These are phyloP conservation scores for Leishmania mexicana DNA, from an alignment of 208 protist genomes.

Conservation along the genomic window DNA sequence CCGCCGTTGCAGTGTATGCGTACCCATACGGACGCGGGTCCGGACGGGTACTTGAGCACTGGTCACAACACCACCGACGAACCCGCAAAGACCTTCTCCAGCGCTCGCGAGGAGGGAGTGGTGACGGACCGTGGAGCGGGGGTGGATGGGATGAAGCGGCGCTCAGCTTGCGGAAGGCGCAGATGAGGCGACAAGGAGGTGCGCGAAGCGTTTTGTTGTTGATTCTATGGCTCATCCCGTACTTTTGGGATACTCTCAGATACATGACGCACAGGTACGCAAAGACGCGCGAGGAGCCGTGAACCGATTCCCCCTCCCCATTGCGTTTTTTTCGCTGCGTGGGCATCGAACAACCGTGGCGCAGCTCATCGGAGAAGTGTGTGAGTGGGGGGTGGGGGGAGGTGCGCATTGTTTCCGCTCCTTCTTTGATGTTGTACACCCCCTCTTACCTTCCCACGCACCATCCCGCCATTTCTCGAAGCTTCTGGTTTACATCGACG, in stretches of 20 bases:
- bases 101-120: background rate
- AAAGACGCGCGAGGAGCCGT: background rate
- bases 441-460: background rate
- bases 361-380: background rate
- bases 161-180: background rate
- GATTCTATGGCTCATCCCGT: background rate
- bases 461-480: background rate
- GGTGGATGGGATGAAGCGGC: background rate
- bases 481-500: background rate
- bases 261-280: slow-evolving; percentile 1
- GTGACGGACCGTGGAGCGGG: too few relatives aligned
- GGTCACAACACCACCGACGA: background rate
- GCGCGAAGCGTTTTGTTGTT: background rate
- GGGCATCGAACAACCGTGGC: background rate
- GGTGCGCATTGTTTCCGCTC: background rate
- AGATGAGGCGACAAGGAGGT: background rate
- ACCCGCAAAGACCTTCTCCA: background rate
- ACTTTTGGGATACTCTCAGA: background rate
- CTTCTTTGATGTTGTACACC: background rate
- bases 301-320: background rate
- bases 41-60: background rate
- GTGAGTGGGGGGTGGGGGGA: background rate
- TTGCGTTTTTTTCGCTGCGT: background rate
- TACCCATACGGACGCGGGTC: background rate
- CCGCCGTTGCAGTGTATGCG: background rate